Conservation (phyloP, 2,329 filamentous ascomycete genomes). For the Diaporthe sp. region DNA sequence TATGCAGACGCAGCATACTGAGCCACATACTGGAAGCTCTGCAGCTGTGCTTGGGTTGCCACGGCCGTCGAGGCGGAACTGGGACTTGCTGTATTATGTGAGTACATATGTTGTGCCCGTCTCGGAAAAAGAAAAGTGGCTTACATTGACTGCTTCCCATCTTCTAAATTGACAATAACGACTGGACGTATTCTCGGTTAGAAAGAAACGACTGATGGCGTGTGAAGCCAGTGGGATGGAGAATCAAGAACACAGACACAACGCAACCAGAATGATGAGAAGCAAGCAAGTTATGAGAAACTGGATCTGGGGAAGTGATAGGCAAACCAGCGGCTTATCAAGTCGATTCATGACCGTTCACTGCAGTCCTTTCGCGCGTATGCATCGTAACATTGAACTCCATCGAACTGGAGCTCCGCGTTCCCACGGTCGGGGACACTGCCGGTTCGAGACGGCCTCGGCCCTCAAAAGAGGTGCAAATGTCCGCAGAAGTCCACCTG, state of each 20-base stretch:
- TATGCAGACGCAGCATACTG: slow-evolving; percentile 46
- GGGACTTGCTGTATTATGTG: neutral
- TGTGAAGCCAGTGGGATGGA: neutral
- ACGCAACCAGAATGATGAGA: neutral
- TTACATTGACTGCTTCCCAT: slow-evolving; percentile 25
- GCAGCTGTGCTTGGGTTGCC: slow-evolving; percentile 31
- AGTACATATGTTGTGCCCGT: neutral
- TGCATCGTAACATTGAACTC: neutral
- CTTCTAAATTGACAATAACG: neutral
- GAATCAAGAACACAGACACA: neutral
- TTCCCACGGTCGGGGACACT: slow-evolving; percentile 11
- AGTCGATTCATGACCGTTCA: neutral
- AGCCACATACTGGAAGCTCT: slow-evolving; percentile 44
- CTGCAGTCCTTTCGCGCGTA: neutral
- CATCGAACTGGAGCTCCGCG: neutral
- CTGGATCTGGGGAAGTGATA: neutral
- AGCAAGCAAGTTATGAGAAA: neutral
- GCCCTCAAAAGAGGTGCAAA: slow-evolving; percentile 13
- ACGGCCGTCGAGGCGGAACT: neutral
- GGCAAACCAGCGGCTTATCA: neutral
- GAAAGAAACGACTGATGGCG: neutral
- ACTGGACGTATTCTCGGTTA: neutral
- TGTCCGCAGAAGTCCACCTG: slow-evolving; percentile 20
- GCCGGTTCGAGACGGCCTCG: slow-evolving; percentile 11
- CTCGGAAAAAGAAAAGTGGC: neutral